A percentile compares a stretch with the other conserved stretches of the same genome.
Conservation (phyloP, 2,329 filamentous ascomycete genomes). For the Diaporthe eres region DNA sequence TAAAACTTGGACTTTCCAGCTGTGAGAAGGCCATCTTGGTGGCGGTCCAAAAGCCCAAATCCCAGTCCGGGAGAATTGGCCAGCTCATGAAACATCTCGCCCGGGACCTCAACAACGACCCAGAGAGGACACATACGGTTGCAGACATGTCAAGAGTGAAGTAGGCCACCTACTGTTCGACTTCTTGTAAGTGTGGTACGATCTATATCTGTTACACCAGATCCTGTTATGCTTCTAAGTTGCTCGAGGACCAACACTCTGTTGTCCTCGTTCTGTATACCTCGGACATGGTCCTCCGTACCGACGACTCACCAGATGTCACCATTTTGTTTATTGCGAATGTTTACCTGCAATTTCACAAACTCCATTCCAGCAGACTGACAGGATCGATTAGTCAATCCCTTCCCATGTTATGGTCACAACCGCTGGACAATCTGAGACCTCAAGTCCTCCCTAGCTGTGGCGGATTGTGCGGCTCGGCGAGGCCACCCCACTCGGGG, state of each 20-base stretch:
- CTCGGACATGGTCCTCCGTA: neutral
- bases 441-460: slow-evolving; percentile 24
- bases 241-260: neutral
- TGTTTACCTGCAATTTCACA: neutral
- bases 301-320: neutral
- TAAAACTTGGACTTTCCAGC: neutral
- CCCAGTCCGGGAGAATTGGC: neutral
- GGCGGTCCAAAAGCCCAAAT: neutral
- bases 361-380: slow-evolving; percentile 2
- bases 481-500: neutral
- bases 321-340: neutral
- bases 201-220: neutral
- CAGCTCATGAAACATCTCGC: slow-evolving; percentile 23
- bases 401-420: neutral
- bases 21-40: neutral
- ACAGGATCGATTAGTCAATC: neutral
- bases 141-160: neutral
- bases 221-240: neutral
- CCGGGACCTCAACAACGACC: neutral
- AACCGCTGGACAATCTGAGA: slow-evolving; percentile 7
- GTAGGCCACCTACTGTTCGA: too few species aligned
- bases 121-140: neutral
- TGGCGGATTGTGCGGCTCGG: neutral
- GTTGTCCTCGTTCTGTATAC: neutral
- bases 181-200: neutral